These are phyloP conservation scores for Thelephora terrestris DNA, from an alignment of 1,284 basidiomycete species.

Conservation along the genomic window DNA sequence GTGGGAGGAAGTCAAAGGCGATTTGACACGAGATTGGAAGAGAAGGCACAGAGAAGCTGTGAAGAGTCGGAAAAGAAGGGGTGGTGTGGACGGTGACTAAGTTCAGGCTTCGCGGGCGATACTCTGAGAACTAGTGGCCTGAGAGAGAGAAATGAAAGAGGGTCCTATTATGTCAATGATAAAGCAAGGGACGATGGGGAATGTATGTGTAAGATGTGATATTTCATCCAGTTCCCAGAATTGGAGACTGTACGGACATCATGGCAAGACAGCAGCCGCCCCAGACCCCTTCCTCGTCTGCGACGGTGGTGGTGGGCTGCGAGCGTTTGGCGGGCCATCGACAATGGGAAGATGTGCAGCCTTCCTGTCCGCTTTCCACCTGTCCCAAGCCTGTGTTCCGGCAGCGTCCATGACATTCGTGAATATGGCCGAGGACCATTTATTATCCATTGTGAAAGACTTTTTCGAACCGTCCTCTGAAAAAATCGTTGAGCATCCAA, in stretches of 20 bases:
- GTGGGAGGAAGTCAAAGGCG: slow-evolving; percentile 64
- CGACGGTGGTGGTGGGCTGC: slow-evolving; percentile 3
- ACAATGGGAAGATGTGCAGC: slow-evolving; percentile 38
- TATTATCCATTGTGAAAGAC: slow-evolving; percentile 45
- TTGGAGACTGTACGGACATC: slow-evolving; percentile 4
- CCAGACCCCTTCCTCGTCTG: slow-evolving; percentile 28
- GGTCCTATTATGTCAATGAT: too few species aligned
- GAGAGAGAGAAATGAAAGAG: too few species aligned
- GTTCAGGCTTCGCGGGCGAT: too few species aligned
- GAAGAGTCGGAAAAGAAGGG: slow-evolving; percentile 46
- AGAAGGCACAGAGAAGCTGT: slow-evolving; percentile 67
- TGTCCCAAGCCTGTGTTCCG: slow-evolving; percentile 48
- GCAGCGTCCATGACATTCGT: slow-evolving; percentile 58
- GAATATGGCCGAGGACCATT: slow-evolving; percentile 57
- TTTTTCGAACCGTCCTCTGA: slow-evolving; percentile 43
- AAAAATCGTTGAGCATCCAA: background rate
- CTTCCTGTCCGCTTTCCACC: slow-evolving; percentile 39
- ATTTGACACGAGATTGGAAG: slow-evolving; percentile 76
- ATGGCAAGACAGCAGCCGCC: slow-evolving; percentile 41
- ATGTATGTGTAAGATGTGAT: background rate
- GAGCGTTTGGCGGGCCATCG: slow-evolving; percentile 22
- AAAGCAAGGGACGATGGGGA: background rate
- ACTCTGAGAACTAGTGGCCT: too few species aligned
- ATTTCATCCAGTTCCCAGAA: too few species aligned
- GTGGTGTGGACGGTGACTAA: slow-evolving; percentile 20